Percentiles rank a stretch among this genome's conserved stretches.
phyloP scores from a whole-genome alignment of 805 yeast species.

The Yarrowia porcina region DNA sequence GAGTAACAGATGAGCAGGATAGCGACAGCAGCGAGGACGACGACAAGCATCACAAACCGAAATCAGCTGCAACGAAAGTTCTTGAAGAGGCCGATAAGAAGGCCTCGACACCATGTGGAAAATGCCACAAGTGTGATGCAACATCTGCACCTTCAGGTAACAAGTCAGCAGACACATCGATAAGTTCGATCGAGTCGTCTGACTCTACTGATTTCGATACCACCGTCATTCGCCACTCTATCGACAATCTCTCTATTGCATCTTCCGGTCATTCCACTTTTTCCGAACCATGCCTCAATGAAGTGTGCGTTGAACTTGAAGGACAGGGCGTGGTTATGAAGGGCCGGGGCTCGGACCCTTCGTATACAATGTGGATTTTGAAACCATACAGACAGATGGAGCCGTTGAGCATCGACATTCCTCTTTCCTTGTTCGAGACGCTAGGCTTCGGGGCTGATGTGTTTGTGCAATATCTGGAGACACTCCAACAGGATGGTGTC shows the following conservation, averaged over 20 bases:
- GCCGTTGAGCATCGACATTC: slow-evolving; percentile 62
- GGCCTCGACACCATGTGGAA: neutral
- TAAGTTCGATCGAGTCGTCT: neutral
- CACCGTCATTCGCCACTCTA: slow-evolving; percentile 11
- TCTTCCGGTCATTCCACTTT: slow-evolving; percentile 7
- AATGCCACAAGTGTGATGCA: neutral
- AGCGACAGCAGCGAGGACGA: slow-evolving; percentile 20
- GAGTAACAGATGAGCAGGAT: neutral
- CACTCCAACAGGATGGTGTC: slow-evolving; percentile 60
- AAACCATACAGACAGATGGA: slow-evolving; percentile 69
- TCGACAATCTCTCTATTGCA: neutral
- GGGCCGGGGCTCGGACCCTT: slow-evolving; percentile 56
- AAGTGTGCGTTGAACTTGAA: slow-evolving; percentile 56
- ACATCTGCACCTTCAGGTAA: neutral
- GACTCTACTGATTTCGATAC: slow-evolving; percentile 3
- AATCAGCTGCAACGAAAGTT: neutral
- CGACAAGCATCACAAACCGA: neutral
- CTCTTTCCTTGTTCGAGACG: slow-evolving; percentile 62
- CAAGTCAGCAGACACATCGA: slow-evolving; percentile 8
- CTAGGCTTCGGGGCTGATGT: slow-evolving; percentile 89
- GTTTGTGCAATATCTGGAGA: slow-evolving; percentile 67
- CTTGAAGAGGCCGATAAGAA: neutral
- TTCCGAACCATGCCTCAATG: slow-evolving; percentile 34
- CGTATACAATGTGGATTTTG: slow-evolving; percentile 91
- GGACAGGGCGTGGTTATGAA: slow-evolving; percentile 90